These are phyloP conservation scores for Ganoderma sinense DNA, from an alignment of 1,284 basidiomycete genomes.

Conservation along the genomic window DNA sequence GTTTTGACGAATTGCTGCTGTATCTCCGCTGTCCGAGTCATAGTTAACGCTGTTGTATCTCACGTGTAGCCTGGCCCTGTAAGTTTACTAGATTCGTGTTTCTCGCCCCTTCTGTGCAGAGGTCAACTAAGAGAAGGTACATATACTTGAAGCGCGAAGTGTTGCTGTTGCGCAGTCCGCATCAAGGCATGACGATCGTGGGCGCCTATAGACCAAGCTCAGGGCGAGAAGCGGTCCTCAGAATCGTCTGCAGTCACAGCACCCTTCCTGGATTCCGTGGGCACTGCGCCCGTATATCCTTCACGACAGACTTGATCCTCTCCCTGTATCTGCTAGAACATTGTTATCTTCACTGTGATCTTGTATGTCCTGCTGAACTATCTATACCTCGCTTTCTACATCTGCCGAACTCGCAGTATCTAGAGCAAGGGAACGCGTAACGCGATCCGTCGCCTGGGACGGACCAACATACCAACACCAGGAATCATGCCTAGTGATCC, in stretches of 20 bases:
- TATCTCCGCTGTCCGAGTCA: constrained; percentile 22
- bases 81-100: background rate
- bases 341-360: background rate
- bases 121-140: background rate
- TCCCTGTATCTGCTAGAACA: background rate
- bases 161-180: too few relatives aligned
- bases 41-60: constrained; percentile 13
- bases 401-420: background rate
- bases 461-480: constrained; percentile 15
- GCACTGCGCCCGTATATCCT: constrained; percentile 9
- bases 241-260: constrained; percentile 21
- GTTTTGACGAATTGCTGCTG: constrained; percentile 23
- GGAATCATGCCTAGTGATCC: constrained; percentile 43
- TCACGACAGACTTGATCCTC: background rate
- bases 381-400: constrained; percentile 10
- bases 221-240: constrained; percentile 27
- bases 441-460: constrained; percentile 23
- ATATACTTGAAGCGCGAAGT: too few relatives aligned
- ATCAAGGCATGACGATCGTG: constrained; percentile 8
- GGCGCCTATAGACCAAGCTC: constrained; percentile 22
- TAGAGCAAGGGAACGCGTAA: constrained; percentile 18
- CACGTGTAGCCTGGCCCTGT: constrained; percentile 23
- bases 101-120: background rate
- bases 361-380: constrained; percentile 6
- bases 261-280: constrained; percentile 13